Base-by-base conservation (phyloP, 129 eudicot species). In the Lactuca sativa region DNA sequence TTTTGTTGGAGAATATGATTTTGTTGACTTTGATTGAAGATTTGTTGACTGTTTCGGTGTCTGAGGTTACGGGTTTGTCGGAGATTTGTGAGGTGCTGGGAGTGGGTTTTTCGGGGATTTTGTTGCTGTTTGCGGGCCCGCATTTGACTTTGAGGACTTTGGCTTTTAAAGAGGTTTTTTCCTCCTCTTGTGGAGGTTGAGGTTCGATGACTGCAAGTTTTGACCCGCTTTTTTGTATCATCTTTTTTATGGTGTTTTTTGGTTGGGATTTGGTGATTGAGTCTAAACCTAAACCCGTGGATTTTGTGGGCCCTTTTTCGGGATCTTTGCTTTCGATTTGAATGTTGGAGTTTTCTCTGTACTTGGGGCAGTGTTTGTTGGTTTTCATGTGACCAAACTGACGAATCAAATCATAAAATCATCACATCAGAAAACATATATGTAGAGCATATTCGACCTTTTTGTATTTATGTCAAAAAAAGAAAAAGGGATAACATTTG, bases 321-420 rank as follows among this genome's bases (percentile, higher is more conserved):
- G 56, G 74, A 60, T 89, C 98, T 67, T 54, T 83, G 77, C 54
- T 81, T 73, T 89, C 96, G 6, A 62, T 64, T 66, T 82, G 92
- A 49, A 79, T 41, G 51, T 71, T 92, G 52, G 81, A 58, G 63
- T 89, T 92, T 73, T 89, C 96, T 66, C 96, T 75, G 62, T 92
- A 92, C 71, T 76, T 89, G 72, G 98, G 96, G 73, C 98, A 92
- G 74, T 92, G 78, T 76, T 92, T 92, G 79, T 92, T 92, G 54
- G 98, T 92, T 78, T 91, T 81, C 98, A 92, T 92, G 74, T 92
- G 98, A 76, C 98, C 98, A 38, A 78, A 86, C 98, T 92, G 86
- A 71, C 17, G 59, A 15, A 57, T 41, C 43, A 75, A 60, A 41
- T 38, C 16, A 56, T 31, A 32, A 52, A 70, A 69, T 56, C 40